Evolutionary conservation across 2,329 filamentous ascomycete genomes (phyloP).

Genomic region (Aureobasidium lini): DNA sequence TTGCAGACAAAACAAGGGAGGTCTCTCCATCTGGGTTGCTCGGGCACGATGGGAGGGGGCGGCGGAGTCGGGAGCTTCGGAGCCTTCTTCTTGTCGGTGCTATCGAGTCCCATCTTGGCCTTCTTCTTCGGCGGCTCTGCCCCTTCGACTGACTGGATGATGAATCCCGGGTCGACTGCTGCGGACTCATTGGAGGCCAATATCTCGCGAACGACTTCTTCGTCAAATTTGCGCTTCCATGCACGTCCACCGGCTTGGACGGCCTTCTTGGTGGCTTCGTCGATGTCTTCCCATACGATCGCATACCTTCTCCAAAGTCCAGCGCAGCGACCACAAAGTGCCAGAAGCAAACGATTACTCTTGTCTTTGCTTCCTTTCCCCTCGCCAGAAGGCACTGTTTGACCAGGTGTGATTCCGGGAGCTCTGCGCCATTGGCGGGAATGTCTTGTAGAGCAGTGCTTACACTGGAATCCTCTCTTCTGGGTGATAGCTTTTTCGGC

Average conservation of each 20-base stretch:
- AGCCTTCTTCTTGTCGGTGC: constrained; percentile 55
- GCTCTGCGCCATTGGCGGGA: constrained; percentile 90
- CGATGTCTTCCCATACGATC: constrained; percentile 89
- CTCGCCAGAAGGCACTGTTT: constrained; percentile 59
- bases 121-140: constrained; percentile 55
- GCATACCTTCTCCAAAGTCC: constrained; percentile 93
- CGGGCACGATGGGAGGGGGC: constrained; percentile 59
- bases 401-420: constrained; percentile 65
- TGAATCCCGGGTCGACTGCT: constrained; percentile 16
- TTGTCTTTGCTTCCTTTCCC: constrained; percentile 67
- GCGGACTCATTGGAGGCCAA: constrained; percentile 52
- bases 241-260: constrained; percentile 72
- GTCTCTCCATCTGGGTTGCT: constrained; percentile 68
- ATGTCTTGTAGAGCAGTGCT: constrained; percentile 74
- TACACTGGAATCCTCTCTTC: constrained; percentile 84
- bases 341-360: constrained; percentile 63
- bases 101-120: constrained; percentile 39
- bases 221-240: constrained; percentile 83
- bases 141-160: constrained; percentile 20
- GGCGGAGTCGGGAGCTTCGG: constrained; percentile 49
- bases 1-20: constrained; percentile 83
- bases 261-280: constrained; percentile 85
- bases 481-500: constrained; percentile 70
- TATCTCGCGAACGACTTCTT: constrained; percentile 78
- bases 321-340: constrained; percentile 83